Conservation (phyloP, 2,329 filamentous ascomycete genomes). For the Diplocarpon mali region DNA sequence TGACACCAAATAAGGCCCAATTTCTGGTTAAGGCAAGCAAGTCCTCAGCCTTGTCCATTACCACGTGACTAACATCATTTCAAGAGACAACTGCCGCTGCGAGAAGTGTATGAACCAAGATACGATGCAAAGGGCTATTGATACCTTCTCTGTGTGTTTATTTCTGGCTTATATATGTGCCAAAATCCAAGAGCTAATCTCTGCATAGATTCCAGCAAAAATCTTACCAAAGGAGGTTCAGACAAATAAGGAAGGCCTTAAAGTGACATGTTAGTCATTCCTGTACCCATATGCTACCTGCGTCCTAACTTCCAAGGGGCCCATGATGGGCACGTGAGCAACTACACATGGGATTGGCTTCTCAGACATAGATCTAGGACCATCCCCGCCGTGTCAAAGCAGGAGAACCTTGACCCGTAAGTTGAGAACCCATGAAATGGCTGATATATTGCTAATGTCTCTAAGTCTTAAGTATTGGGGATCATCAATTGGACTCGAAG, state of each 20-base stretch:
- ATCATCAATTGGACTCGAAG: slow-evolving; percentile 30
- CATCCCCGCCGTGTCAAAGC: slow-evolving; percentile 24
- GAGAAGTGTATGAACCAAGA: slow-evolving; percentile 53
- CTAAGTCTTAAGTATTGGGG: slow-evolving; percentile 31
- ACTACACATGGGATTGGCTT: slow-evolving; percentile 56
- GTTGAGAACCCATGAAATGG: neutral
- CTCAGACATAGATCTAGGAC: slow-evolving; percentile 30
- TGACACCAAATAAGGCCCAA: slow-evolving; percentile 27
- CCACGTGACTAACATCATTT: slow-evolving; percentile 6
- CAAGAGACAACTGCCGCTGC: slow-evolving; percentile 59
- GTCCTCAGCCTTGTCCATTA: too few relatives aligned
- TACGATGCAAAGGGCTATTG: slow-evolving; percentile 57
- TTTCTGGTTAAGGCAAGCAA: slow-evolving; percentile 30
- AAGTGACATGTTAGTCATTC: slow-evolving; percentile 38
- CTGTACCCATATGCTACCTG: neutral
- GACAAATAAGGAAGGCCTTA: slow-evolving; percentile 30
- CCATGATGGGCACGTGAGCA: slow-evolving; percentile 55
- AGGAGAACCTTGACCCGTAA: slow-evolving; percentile 21
- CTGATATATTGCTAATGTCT: slow-evolving; percentile 16
- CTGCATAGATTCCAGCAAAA: slow-evolving; percentile 34
- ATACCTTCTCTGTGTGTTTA: slow-evolving; percentile 52
- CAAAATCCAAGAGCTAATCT: neutral
- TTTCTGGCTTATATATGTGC: slow-evolving; percentile 10
- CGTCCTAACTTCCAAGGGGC: slow-evolving; percentile 36
- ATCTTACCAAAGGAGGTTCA: slow-evolving; percentile 28